phyloP scores from a whole-genome alignment of 768 basidiomycete species.

The Boletus pseudo-olivaceus region DNA sequence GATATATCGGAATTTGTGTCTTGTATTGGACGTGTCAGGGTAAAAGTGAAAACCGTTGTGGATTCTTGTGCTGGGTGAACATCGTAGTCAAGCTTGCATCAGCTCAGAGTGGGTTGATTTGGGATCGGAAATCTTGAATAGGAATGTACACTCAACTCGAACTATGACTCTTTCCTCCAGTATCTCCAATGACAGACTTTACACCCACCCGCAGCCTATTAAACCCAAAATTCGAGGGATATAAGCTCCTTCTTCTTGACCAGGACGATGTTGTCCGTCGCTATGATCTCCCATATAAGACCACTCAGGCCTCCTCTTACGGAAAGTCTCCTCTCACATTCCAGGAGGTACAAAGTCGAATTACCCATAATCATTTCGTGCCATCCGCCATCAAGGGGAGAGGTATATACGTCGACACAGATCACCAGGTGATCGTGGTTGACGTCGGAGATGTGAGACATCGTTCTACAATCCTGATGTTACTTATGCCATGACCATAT shows the following conservation, averaged over 20 bases:
- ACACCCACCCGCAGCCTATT: conserved; percentile 50
- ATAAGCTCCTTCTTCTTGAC: conserved; percentile 62
- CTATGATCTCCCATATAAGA: conserved; percentile 44
- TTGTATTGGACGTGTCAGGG: neutral
- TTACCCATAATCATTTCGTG: conserved; percentile 78
- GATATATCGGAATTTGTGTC: neutral
- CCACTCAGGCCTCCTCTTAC: conserved; percentile 53
- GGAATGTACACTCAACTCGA: neutral
- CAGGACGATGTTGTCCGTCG: conserved; percentile 56
- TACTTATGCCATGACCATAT: conserved; percentile 9
- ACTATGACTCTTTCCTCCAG: neutral
- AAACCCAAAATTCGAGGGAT: conserved; percentile 84
- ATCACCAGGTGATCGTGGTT: conserved; percentile 58
- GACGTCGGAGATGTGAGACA: conserved; percentile 54
- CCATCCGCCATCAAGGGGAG: conserved; percentile 42
- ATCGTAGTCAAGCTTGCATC: neutral
- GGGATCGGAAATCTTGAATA: neutral
- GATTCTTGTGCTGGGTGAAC: neutral
- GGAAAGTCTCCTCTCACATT: conserved; percentile 64
- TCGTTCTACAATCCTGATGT: neutral
- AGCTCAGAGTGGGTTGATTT: too few species aligned
- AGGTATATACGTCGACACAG: conserved; percentile 66
- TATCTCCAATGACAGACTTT: conserved; percentile 36
- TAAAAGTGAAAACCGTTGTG: neutral
- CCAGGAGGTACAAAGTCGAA: conserved; percentile 79